Percentiles rank a stretch among this genome's conserved stretches.
phyloP scores from a whole-genome alignment of 257 asterid species.

The Solanum appendiculatum region DNA sequence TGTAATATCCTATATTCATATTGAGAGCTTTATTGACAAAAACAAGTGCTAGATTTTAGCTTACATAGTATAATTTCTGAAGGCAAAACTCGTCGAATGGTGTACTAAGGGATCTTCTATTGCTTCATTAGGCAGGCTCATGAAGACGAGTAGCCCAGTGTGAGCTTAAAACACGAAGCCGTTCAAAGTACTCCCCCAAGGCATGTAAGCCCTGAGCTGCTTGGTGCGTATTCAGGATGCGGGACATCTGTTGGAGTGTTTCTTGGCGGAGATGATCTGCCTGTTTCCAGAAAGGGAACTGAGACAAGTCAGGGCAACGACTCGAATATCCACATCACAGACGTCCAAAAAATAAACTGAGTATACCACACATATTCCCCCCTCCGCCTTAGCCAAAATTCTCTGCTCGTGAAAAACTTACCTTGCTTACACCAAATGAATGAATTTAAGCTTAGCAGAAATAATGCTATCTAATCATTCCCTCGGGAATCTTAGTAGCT shows the following conservation, averaged over 20 bases:
- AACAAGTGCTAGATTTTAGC: slow-evolving; percentile 5
- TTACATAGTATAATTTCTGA: background rate
- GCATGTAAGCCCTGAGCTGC: slow-evolving; percentile 35
- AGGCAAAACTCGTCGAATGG: background rate
- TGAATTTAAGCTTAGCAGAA: background rate
- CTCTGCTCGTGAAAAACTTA: background rate
- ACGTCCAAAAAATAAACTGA: background rate
- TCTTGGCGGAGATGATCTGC: slow-evolving; percentile 42
- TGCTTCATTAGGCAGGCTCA: slow-evolving; percentile 24
- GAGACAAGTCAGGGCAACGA: background rate
- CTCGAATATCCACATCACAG: background rate
- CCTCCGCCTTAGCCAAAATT: background rate
- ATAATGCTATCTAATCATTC: background rate
- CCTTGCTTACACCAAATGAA: background rate
- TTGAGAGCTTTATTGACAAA: slow-evolving; percentile 5
- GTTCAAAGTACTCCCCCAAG: slow-evolving; percentile 33
- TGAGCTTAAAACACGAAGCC: slow-evolving; percentile 30
- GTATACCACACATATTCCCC: background rate
- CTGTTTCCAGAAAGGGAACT: slow-evolving; percentile 9
- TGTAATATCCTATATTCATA: slow-evolving; percentile 6
- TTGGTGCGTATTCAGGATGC: slow-evolving; percentile 19
- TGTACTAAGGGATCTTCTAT: background rate
- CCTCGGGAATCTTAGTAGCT: background rate
- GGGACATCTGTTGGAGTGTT: slow-evolving; percentile 27
- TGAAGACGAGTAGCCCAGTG: slow-evolving; percentile 13